Conservation (phyloP, 228 moss, liverwort and hornwort genomes). For the Sphagnum magellanicum region DNA sequence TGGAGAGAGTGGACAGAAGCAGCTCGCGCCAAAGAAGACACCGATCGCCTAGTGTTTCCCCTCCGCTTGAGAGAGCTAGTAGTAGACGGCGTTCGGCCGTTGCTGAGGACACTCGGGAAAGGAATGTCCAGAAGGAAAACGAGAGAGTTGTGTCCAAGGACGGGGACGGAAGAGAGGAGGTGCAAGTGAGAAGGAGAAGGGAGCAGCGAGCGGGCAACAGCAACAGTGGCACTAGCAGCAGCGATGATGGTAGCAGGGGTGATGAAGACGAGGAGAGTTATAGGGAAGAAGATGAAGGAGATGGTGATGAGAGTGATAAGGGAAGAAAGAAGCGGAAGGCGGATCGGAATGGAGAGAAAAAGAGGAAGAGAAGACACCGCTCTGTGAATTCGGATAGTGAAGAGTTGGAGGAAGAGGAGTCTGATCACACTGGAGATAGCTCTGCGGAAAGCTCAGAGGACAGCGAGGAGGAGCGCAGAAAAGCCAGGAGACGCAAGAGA, state of each 20-base stretch:
- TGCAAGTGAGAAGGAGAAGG: too few relatives aligned
- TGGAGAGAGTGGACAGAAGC: slow-evolving; percentile 26
- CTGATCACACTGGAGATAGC: slow-evolving; percentile 39
- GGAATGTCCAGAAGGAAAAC: too few relatives aligned
- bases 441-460: slow-evolving; percentile 55
- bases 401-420: slow-evolving; percentile 29
- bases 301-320: slow-evolving; percentile 30
- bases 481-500: slow-evolving; percentile 59
- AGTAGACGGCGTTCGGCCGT: too few relatives aligned
- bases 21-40: slow-evolving; percentile 27
- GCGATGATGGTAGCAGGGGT: slow-evolving; percentile 30
- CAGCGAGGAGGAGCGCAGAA: slow-evolving; percentile 50
- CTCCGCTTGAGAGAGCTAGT: background rate
- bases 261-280: slow-evolving; percentile 33
- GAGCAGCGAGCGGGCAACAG: too few relatives aligned
- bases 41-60: slow-evolving; percentile 33
- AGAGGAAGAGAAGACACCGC: slow-evolving; percentile 55
- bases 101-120: too few relatives aligned
- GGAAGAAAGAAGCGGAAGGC: slow-evolving; percentile 26
- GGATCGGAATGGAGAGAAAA: slow-evolving; percentile 27
- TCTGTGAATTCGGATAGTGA: slow-evolving; percentile 28
- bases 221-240: slow-evolving; percentile 4
- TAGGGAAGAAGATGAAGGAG: slow-evolving; percentile 32
- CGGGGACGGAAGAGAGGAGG: too few relatives aligned
- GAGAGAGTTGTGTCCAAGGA: too few relatives aligned